Evolutionary conservation across 2,329 filamentous ascomycete genomes (phyloP), one percentile per base, ranked within the genome.

Genomic region (Calonectria hongkongensis): DNA sequence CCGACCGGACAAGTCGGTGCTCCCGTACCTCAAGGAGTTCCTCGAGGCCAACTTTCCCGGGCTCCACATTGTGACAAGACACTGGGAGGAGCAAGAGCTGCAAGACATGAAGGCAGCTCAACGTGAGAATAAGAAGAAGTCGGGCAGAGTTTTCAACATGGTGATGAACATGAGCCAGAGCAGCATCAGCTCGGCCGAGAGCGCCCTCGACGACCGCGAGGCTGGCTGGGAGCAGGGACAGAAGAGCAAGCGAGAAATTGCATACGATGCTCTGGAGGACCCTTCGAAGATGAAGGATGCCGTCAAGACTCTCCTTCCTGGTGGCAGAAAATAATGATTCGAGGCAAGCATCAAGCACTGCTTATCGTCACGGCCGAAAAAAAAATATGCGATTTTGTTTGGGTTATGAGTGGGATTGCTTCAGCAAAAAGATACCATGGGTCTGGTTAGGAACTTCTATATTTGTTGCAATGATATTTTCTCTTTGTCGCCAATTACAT

Each of bases 41-140:
- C 84, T 98, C 2, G 86, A 92, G 39, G 84, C 83, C 28, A 95
- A 96, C 76, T 92, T 98, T 41, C 94, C 94, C 0, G 95, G 94
- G 0, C 85, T 98, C 1, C 91, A 93, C 65, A 87, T 98, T 56
- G 87, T 92, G 0, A 91, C 91, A 0, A 90, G 96, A 78, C 93
- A 95, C 81, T 97, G 94, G 85, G 94, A 95, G 70, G 94, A 94
- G 12, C 89, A 96, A 72, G 88, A 91, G 75, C 92, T 98, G 84
- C 85, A 88, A 51, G 87, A 91, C 73, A 89, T 97, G 87, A 98
- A 98, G 87, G 85, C 92, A 50, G 89, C 92, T 73, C 96, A 98
- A 85, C 87, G 91, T 30, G 90, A 93, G 71, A 85, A 89, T 76
- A 98, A 97, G 89, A 94, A 94, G 88, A 86, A 86, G 48, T 87